Conservation (phyloP, 2,329 filamentous ascomycete genomes). For the Fusarium nanum region DNA sequence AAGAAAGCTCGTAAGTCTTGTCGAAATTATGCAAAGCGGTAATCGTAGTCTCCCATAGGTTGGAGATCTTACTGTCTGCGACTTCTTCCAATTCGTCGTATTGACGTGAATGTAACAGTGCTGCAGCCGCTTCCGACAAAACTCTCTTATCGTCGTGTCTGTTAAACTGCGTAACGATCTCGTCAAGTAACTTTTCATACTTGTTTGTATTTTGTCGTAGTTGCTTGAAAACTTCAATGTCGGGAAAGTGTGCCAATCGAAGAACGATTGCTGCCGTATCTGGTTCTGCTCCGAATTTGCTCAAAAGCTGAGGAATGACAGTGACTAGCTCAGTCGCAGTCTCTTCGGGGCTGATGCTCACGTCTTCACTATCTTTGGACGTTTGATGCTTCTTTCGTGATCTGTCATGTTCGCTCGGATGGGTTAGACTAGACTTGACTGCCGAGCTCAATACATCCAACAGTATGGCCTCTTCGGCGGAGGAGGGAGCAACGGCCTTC, state of each 20-base stretch:
- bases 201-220: conserved; percentile 85
- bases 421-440: conserved; percentile 78
- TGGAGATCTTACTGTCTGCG: conserved; percentile 81
- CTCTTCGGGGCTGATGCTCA: conserved; percentile 66
- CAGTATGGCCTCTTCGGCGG: conserved; percentile 84
- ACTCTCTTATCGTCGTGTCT: conserved; percentile 91
- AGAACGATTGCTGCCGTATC: conserved; percentile 88
- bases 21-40: conserved; percentile 78
- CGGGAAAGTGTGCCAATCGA: conserved; percentile 85
- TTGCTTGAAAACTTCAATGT: conserved; percentile 88
- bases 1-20: conserved; percentile 76
- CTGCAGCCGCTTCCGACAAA: conserved; percentile 82
- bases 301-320: conserved; percentile 85
- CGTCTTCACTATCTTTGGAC: conserved; percentile 69
- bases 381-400: conserved; percentile 68
- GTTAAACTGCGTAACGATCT: conserved; percentile 93
- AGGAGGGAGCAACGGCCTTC: conserved; percentile 76
- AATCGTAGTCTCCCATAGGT: conserved; percentile 87
- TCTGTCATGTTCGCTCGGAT: conserved; percentile 73
- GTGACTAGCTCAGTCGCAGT: conserved; percentile 81
- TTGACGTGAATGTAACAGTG: conserved; percentile 84
- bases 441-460: conserved; percentile 88
- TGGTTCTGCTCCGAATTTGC: conserved; percentile 91
- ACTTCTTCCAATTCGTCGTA: conserved; percentile 91
- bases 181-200: conserved; percentile 84